These are phyloP conservation scores for Aspergillus puulaauensis DNA, from an alignment of 2,329 filamentous ascomycete genomes.

Conservation along the genomic window DNA sequence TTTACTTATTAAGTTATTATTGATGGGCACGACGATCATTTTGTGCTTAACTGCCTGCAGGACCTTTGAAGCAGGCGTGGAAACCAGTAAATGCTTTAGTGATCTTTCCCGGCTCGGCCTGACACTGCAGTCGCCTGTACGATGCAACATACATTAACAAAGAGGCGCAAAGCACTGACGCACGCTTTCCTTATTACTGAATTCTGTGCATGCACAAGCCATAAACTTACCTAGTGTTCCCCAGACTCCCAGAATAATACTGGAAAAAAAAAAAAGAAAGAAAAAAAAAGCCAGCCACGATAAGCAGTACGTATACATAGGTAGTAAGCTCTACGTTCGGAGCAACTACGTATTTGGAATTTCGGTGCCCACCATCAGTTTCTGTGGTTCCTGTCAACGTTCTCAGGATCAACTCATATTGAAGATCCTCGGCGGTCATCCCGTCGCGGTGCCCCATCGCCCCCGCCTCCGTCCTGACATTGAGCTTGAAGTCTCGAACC, in stretches of 20 bases:
- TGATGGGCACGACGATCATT: background rate
- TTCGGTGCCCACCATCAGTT: background rate
- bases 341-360: background rate
- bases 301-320: no score
- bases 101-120: no score
- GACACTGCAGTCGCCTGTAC: background rate
- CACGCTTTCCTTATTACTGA: background rate
- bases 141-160: background rate
- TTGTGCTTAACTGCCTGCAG: background rate
- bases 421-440: background rate
- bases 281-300: no score
- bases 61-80: background rate
- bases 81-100: background rate
- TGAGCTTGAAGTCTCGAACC: background rate
- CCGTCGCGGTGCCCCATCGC: background rate
- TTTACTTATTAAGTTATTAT: background rate
- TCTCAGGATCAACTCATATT: background rate
- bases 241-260: no score
- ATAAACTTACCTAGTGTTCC: no score
- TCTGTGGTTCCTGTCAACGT: background rate
- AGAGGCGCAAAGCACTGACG: background rate
- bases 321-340: no score
- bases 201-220: background rate
- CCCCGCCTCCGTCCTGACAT: background rate
- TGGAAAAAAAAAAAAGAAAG: no score